Evolutionary conservation across 306 rosid species (phyloP), one percentile per base, ranked within the genome.

Genomic region (Gleditsia sinensis): DNA sequence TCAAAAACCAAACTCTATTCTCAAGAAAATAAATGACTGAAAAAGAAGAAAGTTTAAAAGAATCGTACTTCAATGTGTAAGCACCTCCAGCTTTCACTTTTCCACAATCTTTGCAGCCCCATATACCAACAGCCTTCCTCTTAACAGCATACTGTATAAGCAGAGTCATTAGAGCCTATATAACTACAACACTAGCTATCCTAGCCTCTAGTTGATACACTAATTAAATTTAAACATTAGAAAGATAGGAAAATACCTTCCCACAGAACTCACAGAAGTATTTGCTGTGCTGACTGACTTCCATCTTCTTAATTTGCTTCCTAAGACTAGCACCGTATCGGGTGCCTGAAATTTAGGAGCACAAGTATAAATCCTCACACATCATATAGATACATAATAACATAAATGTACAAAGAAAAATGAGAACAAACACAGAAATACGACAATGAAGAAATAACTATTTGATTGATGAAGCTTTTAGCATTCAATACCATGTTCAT

Each of bases 71-170:
- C 50, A 84, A 78, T 12, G 91, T 87, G 81, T 84, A 87, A 59
- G 91, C 87, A 36, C 91, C 87, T 50, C 91, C 87, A 4, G 86
- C 89, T 72, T 87, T 84, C 69, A 87, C 91, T 71, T 87, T 87
- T 55, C 91, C 89, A 24, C 84, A 87, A 57, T 87, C 91, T 54
- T 87, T 82, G 89, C 91, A 84, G 20, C 91, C 89, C 91, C 91
- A 87, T 56, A 84, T 84, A 36, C 89, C 91, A 7, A 84, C 91
- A 39, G 87, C 89, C 83, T 82, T 78, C 57, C 91, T 85, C 82
- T 87, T 84, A 56, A 87, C 87, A 0, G 87, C 89, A 43, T 77
- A 84, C 88, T 87, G 71, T 4, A 75, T 43, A 1, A 17, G 21
- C 0, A 27, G 21, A 25, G 45, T 55, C 30, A 9, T 39, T 60